Evolutionary conservation across 2,329 filamentous ascomycete species (phyloP).

Genomic region (Plenodomus tracheiphilus): DNA sequence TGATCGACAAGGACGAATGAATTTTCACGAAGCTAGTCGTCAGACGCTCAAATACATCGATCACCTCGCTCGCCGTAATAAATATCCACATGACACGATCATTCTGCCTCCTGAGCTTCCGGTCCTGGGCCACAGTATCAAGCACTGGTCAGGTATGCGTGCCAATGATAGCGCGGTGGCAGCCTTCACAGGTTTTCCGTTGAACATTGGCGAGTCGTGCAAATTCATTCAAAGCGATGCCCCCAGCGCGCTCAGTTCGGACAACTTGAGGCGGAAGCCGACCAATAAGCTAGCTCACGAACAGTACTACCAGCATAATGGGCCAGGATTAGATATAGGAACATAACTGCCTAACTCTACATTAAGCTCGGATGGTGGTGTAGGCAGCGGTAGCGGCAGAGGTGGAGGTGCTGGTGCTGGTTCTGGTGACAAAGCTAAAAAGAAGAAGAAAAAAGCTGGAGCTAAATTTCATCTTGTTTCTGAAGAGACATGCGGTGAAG

Average conservation of each 20-base stretch:
- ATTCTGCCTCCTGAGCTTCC: constrained; percentile 13
- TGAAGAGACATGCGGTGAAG: too few relatives aligned
- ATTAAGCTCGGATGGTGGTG: too few relatives aligned
- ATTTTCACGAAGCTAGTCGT: background rate
- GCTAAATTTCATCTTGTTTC: too few relatives aligned
- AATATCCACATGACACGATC: constrained; percentile 2
- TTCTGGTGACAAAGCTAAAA: too few relatives aligned
- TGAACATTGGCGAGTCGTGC: constrained; percentile 13
- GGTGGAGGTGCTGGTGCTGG: too few relatives aligned
- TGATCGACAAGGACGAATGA: background rate
- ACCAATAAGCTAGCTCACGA: background rate
- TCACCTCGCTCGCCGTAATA: background rate
- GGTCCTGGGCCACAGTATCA: constrained; percentile 16
- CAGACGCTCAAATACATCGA: constrained; percentile 1
- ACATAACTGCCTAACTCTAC: too few relatives aligned
- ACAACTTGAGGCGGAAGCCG: background rate
- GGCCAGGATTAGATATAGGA: background rate
- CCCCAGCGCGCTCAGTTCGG: background rate
- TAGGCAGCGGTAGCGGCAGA: too few relatives aligned
- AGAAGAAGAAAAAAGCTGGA: too few relatives aligned
- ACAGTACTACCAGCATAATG: background rate
- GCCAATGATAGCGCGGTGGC: constrained; percentile 6
- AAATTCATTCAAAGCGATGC: constrained; percentile 6
- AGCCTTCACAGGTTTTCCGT: constrained; percentile 13
- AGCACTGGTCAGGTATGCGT: constrained; percentile 19